Evolutionary conservation across 2,329 filamentous ascomycete species (phyloP).

Genomic region (Beauveria sp.): DNA sequence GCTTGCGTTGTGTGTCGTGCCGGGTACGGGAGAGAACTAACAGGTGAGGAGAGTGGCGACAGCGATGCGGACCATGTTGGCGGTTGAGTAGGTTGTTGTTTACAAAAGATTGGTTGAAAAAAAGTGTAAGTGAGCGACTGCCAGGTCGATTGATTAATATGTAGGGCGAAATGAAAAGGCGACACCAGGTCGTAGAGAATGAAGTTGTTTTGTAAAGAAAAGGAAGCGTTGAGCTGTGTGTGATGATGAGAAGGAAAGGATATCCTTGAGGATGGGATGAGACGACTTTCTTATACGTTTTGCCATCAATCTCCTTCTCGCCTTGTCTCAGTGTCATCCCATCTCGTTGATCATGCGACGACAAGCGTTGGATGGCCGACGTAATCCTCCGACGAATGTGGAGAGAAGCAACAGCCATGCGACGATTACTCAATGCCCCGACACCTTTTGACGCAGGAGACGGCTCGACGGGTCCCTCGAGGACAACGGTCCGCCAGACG

Average conservation of each 20-base stretch:
- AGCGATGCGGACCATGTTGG: slow-evolving; percentile 28
- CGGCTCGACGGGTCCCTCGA: background rate
- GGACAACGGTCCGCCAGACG: too few relatives aligned
- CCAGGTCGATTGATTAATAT: slow-evolving; percentile 7
- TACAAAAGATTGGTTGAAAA: background rate
- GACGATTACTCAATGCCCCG: too few relatives aligned
- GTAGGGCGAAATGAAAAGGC: background rate
- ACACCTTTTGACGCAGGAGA: background rate
- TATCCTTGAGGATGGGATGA: background rate
- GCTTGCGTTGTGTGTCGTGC: too few relatives aligned
- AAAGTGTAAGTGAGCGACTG: background rate
- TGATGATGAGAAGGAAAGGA: background rate
- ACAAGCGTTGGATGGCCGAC: too few relatives aligned
- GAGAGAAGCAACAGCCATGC: too few relatives aligned
- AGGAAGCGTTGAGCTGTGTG: background rate
- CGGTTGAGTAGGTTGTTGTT: background rate
- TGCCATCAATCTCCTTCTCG: background rate
- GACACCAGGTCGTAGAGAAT: slow-evolving; percentile 8
- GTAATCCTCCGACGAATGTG: too few relatives aligned
- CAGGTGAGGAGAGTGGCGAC: slow-evolving; percentile 18
- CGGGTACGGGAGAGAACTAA: slow-evolving; percentile 12
- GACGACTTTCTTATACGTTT: background rate
- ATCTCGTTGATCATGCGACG: background rate
- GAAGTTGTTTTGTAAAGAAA: background rate
- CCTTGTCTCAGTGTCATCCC: background rate